A percentile compares a stretch with the other conserved stretches of the same genome.
These are phyloP conservation scores for Tephrocybe sp. DNA, from an alignment of 768 basidiomycete genomes.

Conservation along the genomic window DNA sequence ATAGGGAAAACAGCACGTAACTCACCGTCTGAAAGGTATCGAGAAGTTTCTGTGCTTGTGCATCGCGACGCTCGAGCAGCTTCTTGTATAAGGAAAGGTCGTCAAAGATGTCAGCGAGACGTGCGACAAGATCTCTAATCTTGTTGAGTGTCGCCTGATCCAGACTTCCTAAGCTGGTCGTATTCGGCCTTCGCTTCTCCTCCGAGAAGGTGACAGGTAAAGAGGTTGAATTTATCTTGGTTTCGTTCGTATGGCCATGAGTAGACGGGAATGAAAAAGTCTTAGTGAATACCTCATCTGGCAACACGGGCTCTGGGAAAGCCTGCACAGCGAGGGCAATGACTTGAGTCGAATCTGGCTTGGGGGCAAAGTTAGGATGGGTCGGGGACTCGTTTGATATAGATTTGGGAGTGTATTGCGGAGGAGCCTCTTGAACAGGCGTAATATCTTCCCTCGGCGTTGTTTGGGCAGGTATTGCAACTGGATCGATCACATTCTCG, in stretches of 20 bases:
- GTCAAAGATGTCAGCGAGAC: neutral
- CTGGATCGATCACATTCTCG: neutral
- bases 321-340: neutral
- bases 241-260: neutral
- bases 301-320: neutral
- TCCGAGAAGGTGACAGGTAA: neutral
- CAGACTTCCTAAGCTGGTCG: neutral
- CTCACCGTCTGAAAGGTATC: constrained; percentile 11
- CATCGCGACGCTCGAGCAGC: neutral
- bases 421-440: constrained; percentile 1
- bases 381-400: neutral
- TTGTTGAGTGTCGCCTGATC: neutral
- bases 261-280: neutral
- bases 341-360: neutral
- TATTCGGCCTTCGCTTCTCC: neutral
- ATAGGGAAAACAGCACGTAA: neutral
- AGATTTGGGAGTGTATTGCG: constrained; percentile 5
- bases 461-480: neutral
- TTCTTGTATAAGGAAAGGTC: constrained; percentile 4
- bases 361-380: neutral
- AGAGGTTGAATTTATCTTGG: neutral
- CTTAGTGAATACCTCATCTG: neutral
- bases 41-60: constrained; percentile 6
- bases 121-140: constrained; percentile 1
- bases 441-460: neutral